Evolutionary conservation across 305 asterid species (phyloP).

Genomic region (Galium porrigens): DNA sequence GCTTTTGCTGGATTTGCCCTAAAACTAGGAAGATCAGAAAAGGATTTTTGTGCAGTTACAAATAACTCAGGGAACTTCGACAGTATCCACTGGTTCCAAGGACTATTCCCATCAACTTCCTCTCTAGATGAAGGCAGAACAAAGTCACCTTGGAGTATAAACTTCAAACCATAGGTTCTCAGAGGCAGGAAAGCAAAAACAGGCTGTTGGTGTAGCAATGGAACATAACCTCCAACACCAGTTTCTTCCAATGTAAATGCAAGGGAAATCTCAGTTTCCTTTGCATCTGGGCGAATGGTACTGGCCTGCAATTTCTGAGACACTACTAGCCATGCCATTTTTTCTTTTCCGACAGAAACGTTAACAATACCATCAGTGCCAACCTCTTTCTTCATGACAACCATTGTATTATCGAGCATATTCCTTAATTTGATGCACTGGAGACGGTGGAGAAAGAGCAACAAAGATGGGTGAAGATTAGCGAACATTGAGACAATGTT

Average conservation of each 20-base stretch:
- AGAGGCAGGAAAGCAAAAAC: conserved; percentile 95
- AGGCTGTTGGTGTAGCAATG: conserved; percentile 68
- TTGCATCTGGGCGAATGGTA: conserved; percentile 48
- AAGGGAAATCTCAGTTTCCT: conserved; percentile 62
- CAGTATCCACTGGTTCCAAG: conserved; percentile 94
- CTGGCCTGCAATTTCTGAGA: conserved; percentile 48
- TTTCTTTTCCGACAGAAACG: conserved; percentile 56
- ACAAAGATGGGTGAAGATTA: conserved; percentile 74
- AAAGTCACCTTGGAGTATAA: conserved; percentile 89
- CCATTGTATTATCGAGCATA: conserved; percentile 44
- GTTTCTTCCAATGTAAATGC: conserved; percentile 69
- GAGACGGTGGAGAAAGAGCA: conserved; percentile 86
- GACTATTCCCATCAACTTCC: conserved; percentile 87
- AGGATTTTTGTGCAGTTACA: conserved; percentile 53
- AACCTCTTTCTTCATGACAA: conserved; percentile 69
- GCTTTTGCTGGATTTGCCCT: conserved; percentile 53
- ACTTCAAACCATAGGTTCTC: conserved; percentile 79
- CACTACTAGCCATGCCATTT: conserved; percentile 79
- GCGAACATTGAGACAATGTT: conserved; percentile 70
- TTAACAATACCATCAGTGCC: conserved; percentile 57
- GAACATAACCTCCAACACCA: conserved; percentile 40
- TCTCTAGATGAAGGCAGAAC: conserved; percentile 92
- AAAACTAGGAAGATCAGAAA: conserved; percentile 78
- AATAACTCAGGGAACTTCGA: conserved; percentile 77
- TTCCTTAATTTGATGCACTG: conserved; percentile 64